Evolutionary conservation across 305 asterid species (phyloP).

Genomic region (Vinca major): DNA sequence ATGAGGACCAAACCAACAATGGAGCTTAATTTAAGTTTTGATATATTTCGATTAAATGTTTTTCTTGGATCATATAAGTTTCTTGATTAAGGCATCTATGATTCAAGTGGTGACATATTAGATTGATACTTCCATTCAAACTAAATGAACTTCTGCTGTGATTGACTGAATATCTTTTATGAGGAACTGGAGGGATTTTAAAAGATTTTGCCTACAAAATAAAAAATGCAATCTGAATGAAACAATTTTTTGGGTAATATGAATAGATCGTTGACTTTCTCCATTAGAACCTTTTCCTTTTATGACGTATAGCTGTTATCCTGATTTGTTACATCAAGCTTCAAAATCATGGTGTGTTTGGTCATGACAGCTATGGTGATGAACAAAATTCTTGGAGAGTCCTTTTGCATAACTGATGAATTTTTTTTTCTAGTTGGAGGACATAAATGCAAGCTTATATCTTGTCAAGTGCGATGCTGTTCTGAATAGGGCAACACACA

Average conservation of each 20-base stretch:
- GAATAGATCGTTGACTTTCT: neutral
- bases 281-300: neutral
- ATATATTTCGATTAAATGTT: neutral
- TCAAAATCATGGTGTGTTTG: neutral
- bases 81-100: neutral
- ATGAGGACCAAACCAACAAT: neutral
- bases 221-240: too few species aligned
- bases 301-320: neutral
- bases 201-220: neutral
- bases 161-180: neutral
- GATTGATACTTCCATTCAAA: neutral
- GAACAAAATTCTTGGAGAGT: neutral
- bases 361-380: neutral
- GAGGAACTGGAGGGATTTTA: neutral
- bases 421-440: conserved; percentile 70
- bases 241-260: neutral
- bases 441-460: conserved; percentile 94
- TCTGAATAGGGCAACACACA: conserved; percentile 79
- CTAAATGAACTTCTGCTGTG: neutral
- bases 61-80: neutral
- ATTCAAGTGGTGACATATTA: neutral
- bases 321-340: conserved; percentile 2
- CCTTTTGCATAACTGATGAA: conserved; percentile 18
- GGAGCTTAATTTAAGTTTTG: neutral
- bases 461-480: conserved; percentile 94